Evolutionary conservation across 73 alveolate genomes (phyloP).

Genomic region (Paramecium pentaurelia): DNA sequence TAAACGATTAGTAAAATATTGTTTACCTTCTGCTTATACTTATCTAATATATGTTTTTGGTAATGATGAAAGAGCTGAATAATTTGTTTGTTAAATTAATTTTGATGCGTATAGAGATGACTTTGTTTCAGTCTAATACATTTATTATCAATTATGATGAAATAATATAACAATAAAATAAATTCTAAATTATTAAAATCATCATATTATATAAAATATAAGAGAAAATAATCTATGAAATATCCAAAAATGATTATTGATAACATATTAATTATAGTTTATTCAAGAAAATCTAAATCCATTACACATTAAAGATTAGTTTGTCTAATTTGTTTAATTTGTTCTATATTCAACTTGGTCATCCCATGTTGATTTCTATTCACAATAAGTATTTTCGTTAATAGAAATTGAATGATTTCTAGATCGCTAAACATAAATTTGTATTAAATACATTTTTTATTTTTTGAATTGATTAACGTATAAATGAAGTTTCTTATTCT

Average conservation of each 20-base stretch:
- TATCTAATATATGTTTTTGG: not conserved
- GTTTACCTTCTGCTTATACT: slow-evolving; percentile 8
- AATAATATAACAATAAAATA: not conserved
- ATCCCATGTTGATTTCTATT: not conserved
- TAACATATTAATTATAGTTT: not conserved
- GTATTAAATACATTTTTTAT: not conserved
- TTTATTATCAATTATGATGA: not conserved
- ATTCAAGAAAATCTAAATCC: slow-evolving; percentile 11
- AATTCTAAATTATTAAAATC: not conserved
- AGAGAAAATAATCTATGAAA: not conserved
- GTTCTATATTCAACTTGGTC: not conserved
- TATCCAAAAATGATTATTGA: not conserved
- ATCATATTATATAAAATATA: not conserved
- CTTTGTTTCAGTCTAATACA: slow-evolving; percentile 24
- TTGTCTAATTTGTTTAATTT: not conserved
- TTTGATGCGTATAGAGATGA: not conserved
- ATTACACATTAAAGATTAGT: not conserved
- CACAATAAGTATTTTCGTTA: not conserved
- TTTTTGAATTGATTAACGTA: not conserved
- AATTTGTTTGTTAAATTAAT: not conserved
- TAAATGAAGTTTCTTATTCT: not conserved
- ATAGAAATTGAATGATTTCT: not conserved
- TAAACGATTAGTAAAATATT: not conserved
- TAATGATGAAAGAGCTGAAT: slow-evolving; percentile 26
- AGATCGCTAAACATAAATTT: not conserved